Conservation (phyloP, 176 grass and related monocot species). For the Cenchrus purpureus region DNA sequence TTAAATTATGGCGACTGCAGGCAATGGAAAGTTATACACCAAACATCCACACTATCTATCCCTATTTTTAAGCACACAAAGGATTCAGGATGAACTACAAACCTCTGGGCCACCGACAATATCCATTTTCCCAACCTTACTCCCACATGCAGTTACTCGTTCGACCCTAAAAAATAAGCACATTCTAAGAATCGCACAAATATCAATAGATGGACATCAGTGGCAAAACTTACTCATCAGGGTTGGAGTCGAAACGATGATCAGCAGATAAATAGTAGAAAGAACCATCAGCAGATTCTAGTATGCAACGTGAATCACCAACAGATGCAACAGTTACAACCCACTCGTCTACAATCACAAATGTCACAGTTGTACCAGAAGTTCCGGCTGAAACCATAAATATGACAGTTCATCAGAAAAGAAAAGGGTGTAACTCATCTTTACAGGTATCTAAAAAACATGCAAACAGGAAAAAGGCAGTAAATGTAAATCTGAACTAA, state of each 20-base stretch:
- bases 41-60: constrained; percentile 11
- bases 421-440: constrained; percentile 13
- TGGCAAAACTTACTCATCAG: constrained; percentile 70
- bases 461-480: neutral
- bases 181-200: constrained; percentile 22
- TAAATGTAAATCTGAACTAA: neutral
- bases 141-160: constrained; percentile 80
- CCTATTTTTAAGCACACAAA: neutral
- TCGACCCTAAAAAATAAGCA: constrained; percentile 59
- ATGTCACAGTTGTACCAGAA: constrained; percentile 90
- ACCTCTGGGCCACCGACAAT: constrained; percentile 92
- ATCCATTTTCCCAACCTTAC: constrained; percentile 87
- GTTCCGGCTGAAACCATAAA: constrained; percentile 61
- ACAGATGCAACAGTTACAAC: constrained; percentile 91
- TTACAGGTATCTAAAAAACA: neutral
- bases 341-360: constrained; percentile 96
- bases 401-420: neutral
- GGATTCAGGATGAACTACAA: constrained; percentile 30
- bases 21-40: neutral
- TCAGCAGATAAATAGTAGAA: constrained; percentile 81
- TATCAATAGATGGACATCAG: constrained; percentile 13
- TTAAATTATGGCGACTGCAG: neutral
- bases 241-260: constrained; percentile 85
- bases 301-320: constrained; percentile 89
- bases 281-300: constrained; percentile 84